Percentiles rank a stretch among this genome's conserved stretches.
These are phyloP conservation scores for Russula sp. DNA, from an alignment of 768 basidiomycete species.

Conservation along the genomic window DNA sequence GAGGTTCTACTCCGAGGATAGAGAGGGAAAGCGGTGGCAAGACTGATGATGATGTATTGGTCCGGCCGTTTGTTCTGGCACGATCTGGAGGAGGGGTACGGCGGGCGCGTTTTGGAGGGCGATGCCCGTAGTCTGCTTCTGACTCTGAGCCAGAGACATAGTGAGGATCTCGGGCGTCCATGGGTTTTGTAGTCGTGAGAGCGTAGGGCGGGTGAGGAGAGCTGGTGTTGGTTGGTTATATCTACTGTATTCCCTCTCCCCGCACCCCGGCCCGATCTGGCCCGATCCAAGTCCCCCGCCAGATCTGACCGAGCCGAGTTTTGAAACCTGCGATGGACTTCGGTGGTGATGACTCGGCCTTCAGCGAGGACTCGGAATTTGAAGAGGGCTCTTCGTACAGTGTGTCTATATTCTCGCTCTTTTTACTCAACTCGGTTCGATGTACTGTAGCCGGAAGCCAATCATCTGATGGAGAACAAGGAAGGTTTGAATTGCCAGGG, in stretches of 20 bases:
- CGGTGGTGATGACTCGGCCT: not conserved
- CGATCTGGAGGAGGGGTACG: constrained; percentile 29
- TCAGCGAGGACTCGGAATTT: constrained; percentile 5
- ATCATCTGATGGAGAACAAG: constrained; percentile 8
- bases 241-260: not conserved
- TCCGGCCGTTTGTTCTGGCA: constrained; percentile 23
- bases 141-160: constrained; percentile 26
- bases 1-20: constrained; percentile 82
- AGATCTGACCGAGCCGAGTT: not conserved
- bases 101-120: constrained; percentile 35
- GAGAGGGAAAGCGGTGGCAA: constrained; percentile 67
- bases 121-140: constrained; percentile 21
- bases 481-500: not conserved
- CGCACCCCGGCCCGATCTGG: not conserved
- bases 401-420: not conserved
- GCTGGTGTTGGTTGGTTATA: not conserved
- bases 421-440: not conserved
- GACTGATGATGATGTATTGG: constrained; percentile 25
- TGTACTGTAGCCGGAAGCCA: not conserved
- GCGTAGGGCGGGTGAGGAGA: not conserved
- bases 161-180: constrained; percentile 24
- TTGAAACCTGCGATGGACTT: not conserved
- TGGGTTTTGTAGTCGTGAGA: constrained; percentile 3
- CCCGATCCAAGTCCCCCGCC: not conserved
- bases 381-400: constrained; percentile 10